Evolutionary conservation across 371 early-diverging fungal species (phyloP).

Genomic region (Mucor plumbeus): DNA sequence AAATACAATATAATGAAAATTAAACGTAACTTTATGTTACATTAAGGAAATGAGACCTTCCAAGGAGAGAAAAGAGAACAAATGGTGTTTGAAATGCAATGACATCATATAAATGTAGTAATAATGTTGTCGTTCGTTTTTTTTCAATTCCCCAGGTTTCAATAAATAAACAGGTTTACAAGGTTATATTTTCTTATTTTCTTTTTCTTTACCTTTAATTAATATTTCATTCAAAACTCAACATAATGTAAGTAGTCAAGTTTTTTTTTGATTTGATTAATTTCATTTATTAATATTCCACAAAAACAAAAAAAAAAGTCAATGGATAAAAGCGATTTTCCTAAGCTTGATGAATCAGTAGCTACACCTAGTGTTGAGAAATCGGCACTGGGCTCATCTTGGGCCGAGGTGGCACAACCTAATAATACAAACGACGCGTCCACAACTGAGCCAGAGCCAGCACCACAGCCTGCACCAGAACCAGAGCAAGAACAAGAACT

Average conservation of each 20-base stretch:
- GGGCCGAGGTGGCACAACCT: slow-evolving; percentile 37
- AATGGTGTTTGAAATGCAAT: slow-evolving; percentile 7
- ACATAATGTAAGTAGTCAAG: slow-evolving; percentile 9
- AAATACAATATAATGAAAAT: neutral
- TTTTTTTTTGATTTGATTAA: no score
- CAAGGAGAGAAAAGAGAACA: neutral
- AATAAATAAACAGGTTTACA: neutral
- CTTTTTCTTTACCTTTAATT: neutral
- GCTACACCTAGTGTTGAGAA: slow-evolving; percentile 7
- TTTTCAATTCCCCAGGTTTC: slow-evolving; percentile 7
- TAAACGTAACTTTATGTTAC: no score
- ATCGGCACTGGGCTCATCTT: slow-evolving; percentile 28
- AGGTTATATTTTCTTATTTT: neutral
- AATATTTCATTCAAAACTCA: neutral
- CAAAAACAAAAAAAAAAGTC: neutral
- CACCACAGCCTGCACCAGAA: neutral
- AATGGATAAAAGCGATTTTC: slow-evolving; percentile 33
- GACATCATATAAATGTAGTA: neutral
- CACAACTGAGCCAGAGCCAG: neutral
- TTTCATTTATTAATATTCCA: neutral
- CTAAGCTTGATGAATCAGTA: slow-evolving; percentile 27
- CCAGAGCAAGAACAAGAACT: slow-evolving; percentile 7
- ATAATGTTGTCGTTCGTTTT: slow-evolving; percentile 5
- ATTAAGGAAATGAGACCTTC: neutral
- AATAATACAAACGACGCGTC: slow-evolving; percentile 7